A percentile compares a stretch with the other conserved stretches of the same genome.
phyloP scores from a whole-genome alignment of 2,329 filamentous ascomycete genomes.

The Epichloe gansuensis region DNA sequence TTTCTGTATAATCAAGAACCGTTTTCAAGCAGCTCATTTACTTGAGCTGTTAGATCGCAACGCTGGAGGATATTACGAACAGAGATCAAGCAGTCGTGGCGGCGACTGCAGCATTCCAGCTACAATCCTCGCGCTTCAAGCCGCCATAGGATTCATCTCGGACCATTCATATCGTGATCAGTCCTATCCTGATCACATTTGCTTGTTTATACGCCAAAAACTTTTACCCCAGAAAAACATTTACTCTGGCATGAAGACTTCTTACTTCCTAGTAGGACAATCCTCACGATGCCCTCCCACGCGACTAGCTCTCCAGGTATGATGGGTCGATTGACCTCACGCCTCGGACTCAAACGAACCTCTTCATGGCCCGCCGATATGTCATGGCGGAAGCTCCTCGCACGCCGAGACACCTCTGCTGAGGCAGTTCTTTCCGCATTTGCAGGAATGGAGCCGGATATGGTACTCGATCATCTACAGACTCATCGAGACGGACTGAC shows the following conservation, averaged over 20 bases:
- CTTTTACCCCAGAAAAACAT: not conserved
- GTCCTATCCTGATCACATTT: not conserved
- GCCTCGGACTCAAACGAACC: not conserved
- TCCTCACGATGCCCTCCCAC: slow-evolving; percentile 5
- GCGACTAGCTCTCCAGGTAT: not conserved
- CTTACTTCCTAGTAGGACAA: not conserved
- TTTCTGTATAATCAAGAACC: not conserved
- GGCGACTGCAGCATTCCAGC: slow-evolving; percentile 6
- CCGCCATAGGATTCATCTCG: slow-evolving; percentile 7
- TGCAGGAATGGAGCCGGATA: slow-evolving; percentile 10
- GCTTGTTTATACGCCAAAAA: not conserved
- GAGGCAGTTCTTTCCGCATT: slow-evolving; percentile 12
- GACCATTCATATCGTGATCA: not conserved
- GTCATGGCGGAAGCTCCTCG: slow-evolving; percentile 6
- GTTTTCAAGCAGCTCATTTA: slow-evolving; percentile 3
- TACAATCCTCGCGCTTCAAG: slow-evolving; percentile 3
- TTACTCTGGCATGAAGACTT: slow-evolving; percentile 8
- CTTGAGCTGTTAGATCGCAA: slow-evolving; percentile 9
- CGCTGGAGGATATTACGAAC: slow-evolving; percentile 8
- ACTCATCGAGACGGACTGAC: slow-evolving; percentile 12
- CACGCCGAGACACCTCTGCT: slow-evolving; percentile 8
- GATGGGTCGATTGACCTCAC: not conserved
- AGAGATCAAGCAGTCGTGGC: slow-evolving; percentile 9
- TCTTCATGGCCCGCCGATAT: slow-evolving; percentile 1
- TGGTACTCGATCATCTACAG: slow-evolving; percentile 11